Evolutionary conservation across 2,329 filamentous ascomycete species (phyloP).

Genomic region (Sporothrix variecibatus): DNA sequence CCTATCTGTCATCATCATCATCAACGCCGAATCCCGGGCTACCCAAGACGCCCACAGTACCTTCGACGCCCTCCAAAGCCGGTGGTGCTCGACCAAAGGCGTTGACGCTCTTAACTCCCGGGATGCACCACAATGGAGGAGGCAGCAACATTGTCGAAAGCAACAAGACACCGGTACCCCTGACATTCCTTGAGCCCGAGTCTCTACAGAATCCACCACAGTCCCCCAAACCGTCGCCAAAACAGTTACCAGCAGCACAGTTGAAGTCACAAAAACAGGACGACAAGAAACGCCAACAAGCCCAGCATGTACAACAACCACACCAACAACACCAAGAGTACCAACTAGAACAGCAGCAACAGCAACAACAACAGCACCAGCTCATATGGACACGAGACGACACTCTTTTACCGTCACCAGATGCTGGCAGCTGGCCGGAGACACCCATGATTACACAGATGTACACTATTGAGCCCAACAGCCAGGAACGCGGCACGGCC

Average conservation of each 20-base stretch:
- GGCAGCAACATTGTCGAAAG: not conserved
- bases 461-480: slow-evolving; percentile 40
- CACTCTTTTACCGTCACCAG: slow-evolving; percentile 38
- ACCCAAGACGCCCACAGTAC: not conserved
- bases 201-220: slow-evolving; percentile 10
- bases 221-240: not conserved
- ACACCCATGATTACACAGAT: slow-evolving; percentile 36
- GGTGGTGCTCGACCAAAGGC: not conserved
- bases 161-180: not conserved
- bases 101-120: slow-evolving; percentile 20
- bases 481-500: slow-evolving; percentile 48
- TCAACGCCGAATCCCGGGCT: not conserved
- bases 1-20: slow-evolving; percentile 17
- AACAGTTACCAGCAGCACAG: not conserved
- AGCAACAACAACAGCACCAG: slow-evolving; percentile 14
- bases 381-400: slow-evolving; percentile 34
- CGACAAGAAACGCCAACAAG: not conserved
- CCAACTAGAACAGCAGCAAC: not conserved
- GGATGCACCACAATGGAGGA: not conserved
- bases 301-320: not conserved
- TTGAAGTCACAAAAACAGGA: not conserved
- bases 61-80: slow-evolving; percentile 8
- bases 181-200: slow-evolving; percentile 19
- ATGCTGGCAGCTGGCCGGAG: slow-evolving; percentile 38
- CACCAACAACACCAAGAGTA: not conserved